These are phyloP conservation scores for Daedalea quercina DNA, from an alignment of 768 basidiomycete genomes.

Conservation along the genomic window DNA sequence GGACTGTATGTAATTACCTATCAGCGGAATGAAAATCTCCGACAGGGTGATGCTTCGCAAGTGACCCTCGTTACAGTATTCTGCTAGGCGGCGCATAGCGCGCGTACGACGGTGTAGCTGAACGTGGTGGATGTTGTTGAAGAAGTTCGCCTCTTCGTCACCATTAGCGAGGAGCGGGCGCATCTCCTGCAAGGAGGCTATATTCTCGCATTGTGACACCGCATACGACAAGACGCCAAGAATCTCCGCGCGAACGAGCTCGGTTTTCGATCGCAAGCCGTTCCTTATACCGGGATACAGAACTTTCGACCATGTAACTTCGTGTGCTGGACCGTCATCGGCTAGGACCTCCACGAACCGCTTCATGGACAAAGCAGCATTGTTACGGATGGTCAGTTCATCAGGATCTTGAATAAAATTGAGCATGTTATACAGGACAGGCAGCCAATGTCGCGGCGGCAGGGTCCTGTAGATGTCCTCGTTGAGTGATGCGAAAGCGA, in stretches of 20 bases:
- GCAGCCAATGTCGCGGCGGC: constrained; percentile 57
- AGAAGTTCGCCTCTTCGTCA: constrained; percentile 94
- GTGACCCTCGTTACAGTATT: constrained; percentile 59
- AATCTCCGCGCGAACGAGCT: constrained; percentile 82
- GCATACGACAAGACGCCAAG: constrained; percentile 74
- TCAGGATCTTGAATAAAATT: constrained; percentile 84
- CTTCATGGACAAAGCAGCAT: constrained; percentile 68
- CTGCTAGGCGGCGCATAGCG: constrained; percentile 79
- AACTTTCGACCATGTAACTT: constrained; percentile 51
- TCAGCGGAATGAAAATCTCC: constrained; percentile 83
- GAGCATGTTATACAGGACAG: constrained; percentile 76
- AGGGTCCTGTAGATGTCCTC: constrained; percentile 50
- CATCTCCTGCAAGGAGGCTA: constrained; percentile 72
- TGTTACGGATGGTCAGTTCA: constrained; percentile 81
- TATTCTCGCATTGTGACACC: constrained; percentile 53
- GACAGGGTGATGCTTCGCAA: constrained; percentile 65
- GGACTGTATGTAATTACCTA: constrained; percentile 71
- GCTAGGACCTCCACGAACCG: constrained; percentile 68
- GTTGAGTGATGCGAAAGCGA: constrained; percentile 70
- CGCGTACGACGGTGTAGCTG: constrained; percentile 86
- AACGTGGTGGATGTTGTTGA: constrained; percentile 92
- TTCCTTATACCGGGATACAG: constrained; percentile 78
- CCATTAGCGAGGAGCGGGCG: constrained; percentile 73
- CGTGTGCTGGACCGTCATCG: constrained; percentile 35
- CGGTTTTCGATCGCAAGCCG: constrained; percentile 70